These are phyloP conservation scores for Kluyveromyces lactis DNA, from an alignment of 805 yeast genomes.

Conservation along the genomic window DNA sequence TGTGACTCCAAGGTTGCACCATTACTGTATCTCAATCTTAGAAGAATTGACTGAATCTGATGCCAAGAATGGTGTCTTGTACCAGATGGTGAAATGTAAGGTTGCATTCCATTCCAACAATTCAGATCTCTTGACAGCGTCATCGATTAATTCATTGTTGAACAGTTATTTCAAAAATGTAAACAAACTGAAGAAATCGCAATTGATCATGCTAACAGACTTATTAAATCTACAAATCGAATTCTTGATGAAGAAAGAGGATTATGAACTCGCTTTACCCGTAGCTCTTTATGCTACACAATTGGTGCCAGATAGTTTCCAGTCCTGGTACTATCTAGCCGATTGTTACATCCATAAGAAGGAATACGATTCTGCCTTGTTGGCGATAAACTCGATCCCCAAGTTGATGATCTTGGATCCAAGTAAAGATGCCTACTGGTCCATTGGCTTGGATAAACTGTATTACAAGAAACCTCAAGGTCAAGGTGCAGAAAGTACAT, in stretches of 20 bases:
- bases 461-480: conserved; percentile 25
- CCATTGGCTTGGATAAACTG: conserved; percentile 2
- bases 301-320: conserved; percentile 25
- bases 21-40: conserved; percentile 15
- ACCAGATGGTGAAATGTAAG: conserved; percentile 19
- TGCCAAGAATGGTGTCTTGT: conserved; percentile 15
- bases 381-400: conserved; percentile 28
- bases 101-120: conserved; percentile 17
- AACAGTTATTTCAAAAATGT: conserved; percentile 13
- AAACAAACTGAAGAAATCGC: conserved; percentile 13
- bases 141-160: conserved; percentile 14
- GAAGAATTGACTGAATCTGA: conserved; percentile 12
- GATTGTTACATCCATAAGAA: conserved; percentile 19
- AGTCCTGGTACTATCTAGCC: conserved; percentile 25
- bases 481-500: conserved; percentile 9
- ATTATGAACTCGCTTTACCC: conserved; percentile 19
- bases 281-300: conserved; percentile 21
- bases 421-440: conserved; percentile 14
- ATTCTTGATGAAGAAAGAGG: conserved; percentile 19
- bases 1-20: conserved; percentile 15
- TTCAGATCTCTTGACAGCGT: conserved; percentile 18
- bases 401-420: conserved; percentile 18
- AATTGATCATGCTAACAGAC: conserved; percentile 19
- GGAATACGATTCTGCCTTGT: conserved; percentile 19
- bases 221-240: conserved; percentile 21